Base-by-base conservation (phyloP, 2,329 filamentous ascomycete species). In the Colletotrichum sp. region DNA sequence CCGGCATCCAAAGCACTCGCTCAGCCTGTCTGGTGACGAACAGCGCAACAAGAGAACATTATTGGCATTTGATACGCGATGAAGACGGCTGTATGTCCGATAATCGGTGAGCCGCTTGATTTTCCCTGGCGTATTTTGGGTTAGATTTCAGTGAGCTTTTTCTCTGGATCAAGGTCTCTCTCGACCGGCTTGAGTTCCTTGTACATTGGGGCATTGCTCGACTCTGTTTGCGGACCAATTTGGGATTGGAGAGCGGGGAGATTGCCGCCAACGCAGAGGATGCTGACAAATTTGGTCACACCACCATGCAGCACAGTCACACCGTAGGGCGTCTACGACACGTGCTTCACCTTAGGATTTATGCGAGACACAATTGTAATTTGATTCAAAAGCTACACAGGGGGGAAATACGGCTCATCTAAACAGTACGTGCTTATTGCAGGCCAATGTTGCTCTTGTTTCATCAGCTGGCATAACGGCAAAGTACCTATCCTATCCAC, bases 331-430 rank as follows among this genome's bases (percentile, higher is more conserved):
- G 9, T 21, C n/a, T 48, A 12, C 18, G 38, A 43, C 38, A 10
- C 0, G 6, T 48, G 21, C 21, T 7, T 48, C 43, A 12, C n/a
- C n/a, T 48, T 13, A 48, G 18, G 6, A 48, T 0, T 0, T n/a
- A 21, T 48, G 43, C 43, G 4, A 48, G n/a, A 12, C 10, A 48
- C 14, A n/a, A 21, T 7, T 18, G 1, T 10, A 48, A 21, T 6
- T 48, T 10, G 9, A 48, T 48, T 13, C n/a, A 21, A 48, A 21
- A 48, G 9, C 43, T 48, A 48, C 10, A n/a, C 4, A 18, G 0
- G 4, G 18, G 16, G 18, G 8, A 24, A 2, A 3, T 10, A 43
- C 8, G 18, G 38, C n/a, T 6, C 43, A 48, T n/a, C 3, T 21
- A 21, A 6, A 48, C 18, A 48, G n/a, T 21, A 7, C n/a, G 3